Conservation (phyloP, 768 basidiomycete species). For the Holtermanniella nyarrowii region DNA sequence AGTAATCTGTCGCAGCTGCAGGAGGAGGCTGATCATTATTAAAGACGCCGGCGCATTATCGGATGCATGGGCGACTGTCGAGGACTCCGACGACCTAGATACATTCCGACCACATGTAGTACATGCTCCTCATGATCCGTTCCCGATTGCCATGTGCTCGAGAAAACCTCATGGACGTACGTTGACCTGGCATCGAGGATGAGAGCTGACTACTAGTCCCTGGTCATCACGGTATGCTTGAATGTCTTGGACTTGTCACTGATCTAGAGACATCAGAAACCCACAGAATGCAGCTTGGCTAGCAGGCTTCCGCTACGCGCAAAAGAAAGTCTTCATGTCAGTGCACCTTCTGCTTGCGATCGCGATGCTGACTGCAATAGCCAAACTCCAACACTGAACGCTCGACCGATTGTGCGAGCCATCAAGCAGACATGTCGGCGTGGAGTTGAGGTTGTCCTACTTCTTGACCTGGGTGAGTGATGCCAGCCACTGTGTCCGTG, state of each 20-base stretch:
- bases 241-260: background rate
- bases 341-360: slow-evolving; percentile 13
- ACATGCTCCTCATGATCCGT: slow-evolving; percentile 50
- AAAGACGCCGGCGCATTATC: slow-evolving; percentile 40
- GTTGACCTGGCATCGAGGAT: slow-evolving; percentile 6
- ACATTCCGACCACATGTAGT: slow-evolving; percentile 57
- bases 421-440: slow-evolving; percentile 54
- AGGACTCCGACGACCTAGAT: slow-evolving; percentile 43
- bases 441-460: slow-evolving; percentile 54
- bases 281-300: slow-evolving; percentile 64
- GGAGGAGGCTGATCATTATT: background rate
- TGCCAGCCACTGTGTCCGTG: slow-evolving; percentile 33
- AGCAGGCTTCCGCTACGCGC: slow-evolving; percentile 53
- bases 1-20: slow-evolving; percentile 9
- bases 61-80: slow-evolving; percentile 43
- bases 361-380: slow-evolving; percentile 23
- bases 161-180: slow-evolving; percentile 52
- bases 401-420: slow-evolving; percentile 52
- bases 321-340: slow-evolving; percentile 56
- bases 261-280: slow-evolving; percentile 44
- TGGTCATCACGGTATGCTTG: slow-evolving; percentile 39
- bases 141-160: slow-evolving; percentile 59
- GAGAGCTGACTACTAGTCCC: slow-evolving; percentile 34
- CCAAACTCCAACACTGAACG: slow-evolving; percentile 65
- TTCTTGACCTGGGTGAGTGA: slow-evolving; percentile 49